Conservation (phyloP, 352 stramenopile species). For the Phytophthora sp. region DNA sequence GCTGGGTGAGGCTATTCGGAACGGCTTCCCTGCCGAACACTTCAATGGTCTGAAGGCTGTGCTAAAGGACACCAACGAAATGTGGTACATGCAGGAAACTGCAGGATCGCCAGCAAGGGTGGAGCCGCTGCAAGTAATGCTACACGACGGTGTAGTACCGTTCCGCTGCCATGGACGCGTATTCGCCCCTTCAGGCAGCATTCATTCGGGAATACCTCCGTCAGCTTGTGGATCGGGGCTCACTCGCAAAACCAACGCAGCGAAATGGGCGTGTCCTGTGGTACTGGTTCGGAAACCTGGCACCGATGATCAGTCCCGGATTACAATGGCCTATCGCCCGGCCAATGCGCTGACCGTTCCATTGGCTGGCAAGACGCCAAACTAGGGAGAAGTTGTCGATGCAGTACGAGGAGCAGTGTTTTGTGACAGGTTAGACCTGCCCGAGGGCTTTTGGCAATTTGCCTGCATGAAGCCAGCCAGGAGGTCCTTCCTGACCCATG, state of each 20-base stretch:
- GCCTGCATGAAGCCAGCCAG: too few species aligned
- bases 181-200: slow-evolving; percentile 5
- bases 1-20: too few species aligned
- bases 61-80: not conserved
- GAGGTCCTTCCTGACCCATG: too few species aligned
- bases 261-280: not conserved
- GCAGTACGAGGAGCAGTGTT: slow-evolving; percentile 4
- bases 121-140: not conserved
- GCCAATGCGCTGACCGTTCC: slow-evolving; percentile 18
- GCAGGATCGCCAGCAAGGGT: not conserved
- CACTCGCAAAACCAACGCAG: not conserved
- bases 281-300: not conserved
- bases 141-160: not conserved
- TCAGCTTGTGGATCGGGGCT: not conserved
- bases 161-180: slow-evolving; percentile 3
- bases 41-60: not conserved
- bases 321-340: slow-evolving; percentile 11
- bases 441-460: slow-evolving; percentile 40
- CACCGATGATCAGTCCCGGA: not conserved
- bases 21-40: not conserved
- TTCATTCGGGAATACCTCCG: slow-evolving; percentile 15
- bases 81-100: not conserved
- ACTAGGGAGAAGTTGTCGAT: slow-evolving; percentile 9
- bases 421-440: slow-evolving; percentile 27
- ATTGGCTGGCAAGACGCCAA: slow-evolving; percentile 13